Evolutionary conservation across 768 basidiomycete genomes (phyloP).

Genomic region (Boletus sp.): DNA sequence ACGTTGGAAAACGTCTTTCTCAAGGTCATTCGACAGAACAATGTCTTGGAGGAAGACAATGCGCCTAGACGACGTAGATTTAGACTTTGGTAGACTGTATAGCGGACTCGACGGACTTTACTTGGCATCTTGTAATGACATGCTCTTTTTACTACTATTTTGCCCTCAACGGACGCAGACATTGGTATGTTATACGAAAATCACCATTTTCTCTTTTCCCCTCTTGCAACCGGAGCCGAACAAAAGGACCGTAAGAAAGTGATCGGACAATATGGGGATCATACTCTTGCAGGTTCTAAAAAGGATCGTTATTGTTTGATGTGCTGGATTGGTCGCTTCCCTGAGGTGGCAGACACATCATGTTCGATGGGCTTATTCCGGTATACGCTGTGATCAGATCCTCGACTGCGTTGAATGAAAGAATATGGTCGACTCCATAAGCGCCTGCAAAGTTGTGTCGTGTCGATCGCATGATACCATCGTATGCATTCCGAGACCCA

Average conservation of each 20-base stretch:
- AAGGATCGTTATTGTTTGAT: neutral
- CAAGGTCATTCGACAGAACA: conserved; percentile 63
- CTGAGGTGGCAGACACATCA: too few relatives aligned
- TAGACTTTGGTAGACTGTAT: conserved; percentile 1
- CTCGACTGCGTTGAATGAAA: too few relatives aligned
- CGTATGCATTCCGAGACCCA: too few relatives aligned
- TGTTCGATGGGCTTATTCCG: too few relatives aligned
- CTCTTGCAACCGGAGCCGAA: neutral
- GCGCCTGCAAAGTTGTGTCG: too few relatives aligned
- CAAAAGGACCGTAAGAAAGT: neutral
- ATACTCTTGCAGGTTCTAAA: conserved; percentile 25
- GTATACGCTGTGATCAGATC: too few relatives aligned
- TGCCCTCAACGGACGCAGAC: neutral
- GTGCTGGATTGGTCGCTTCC: too few relatives aligned
- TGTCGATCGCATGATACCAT: too few relatives aligned
- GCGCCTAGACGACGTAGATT: conserved; percentile 4
- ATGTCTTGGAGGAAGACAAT: conserved; percentile 50
- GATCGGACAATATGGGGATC: conserved; percentile 5
- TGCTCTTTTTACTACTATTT: neutral
- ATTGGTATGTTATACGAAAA: conserved; percentile 1
- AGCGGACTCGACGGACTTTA: neutral
- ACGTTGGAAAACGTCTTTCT: conserved; percentile 72
- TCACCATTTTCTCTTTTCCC: conserved; percentile 9
- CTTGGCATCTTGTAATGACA: neutral
- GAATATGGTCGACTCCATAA: too few relatives aligned